phyloP scores from a whole-genome alignment of 768 basidiomycete species.

The Lactarius sanguifluus region DNA sequence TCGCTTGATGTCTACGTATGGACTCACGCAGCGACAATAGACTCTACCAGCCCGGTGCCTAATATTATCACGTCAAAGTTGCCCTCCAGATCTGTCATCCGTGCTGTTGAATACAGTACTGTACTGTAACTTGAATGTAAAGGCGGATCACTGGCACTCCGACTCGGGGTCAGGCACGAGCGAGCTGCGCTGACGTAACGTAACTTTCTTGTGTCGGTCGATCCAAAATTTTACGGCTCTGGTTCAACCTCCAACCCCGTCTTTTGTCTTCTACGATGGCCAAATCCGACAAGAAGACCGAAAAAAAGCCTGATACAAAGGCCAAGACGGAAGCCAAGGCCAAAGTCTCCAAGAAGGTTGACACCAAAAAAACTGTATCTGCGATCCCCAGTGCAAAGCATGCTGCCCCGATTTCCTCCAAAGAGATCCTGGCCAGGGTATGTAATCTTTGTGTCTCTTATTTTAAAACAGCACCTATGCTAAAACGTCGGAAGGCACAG shows the following conservation, averaged over 20 bases:
- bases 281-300: constrained; percentile 45
- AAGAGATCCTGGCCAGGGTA: constrained; percentile 45
- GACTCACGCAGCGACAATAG: constrained; percentile 85
- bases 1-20: constrained; percentile 6
- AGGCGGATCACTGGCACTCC: too few relatives aligned
- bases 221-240: constrained; percentile 21
- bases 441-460: background rate
- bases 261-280: constrained; percentile 37
- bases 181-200: constrained; percentile 21
- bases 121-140: too few relatives aligned
- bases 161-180: background rate
- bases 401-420: constrained; percentile 39
- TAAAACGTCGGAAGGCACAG: background rate
- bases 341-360: constrained; percentile 38
- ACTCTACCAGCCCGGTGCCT: constrained; percentile 82
- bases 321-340: constrained; percentile 37
- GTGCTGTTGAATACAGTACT: background rate
- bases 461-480: background rate
- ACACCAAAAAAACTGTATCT: constrained; percentile 30
- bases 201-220: background rate
- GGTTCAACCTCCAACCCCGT: constrained; percentile 25
- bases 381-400: constrained; percentile 30
- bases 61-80: constrained; percentile 68
- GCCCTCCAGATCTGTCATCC: constrained; percentile 25
- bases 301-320: constrained; percentile 40